Conservation (phyloP, 306 rosid genomes). For the Begonia fuchsioides region DNA sequence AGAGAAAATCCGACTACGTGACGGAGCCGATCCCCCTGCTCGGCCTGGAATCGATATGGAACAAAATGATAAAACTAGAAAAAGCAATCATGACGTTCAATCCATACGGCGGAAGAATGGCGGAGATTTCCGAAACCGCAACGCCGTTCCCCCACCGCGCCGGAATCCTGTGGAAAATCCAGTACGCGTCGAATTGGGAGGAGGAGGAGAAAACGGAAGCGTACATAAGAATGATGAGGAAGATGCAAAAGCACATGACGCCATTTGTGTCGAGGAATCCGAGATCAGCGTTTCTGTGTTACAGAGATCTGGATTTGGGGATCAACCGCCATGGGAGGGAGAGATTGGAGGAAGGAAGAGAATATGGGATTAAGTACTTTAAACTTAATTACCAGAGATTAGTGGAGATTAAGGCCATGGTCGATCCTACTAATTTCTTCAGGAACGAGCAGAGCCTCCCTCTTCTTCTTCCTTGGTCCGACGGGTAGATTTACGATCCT, state of each 20-base stretch:
- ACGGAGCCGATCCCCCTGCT: slow-evolving; percentile 13
- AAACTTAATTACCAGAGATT: slow-evolving; percentile 16
- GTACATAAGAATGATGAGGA: slow-evolving; percentile 14
- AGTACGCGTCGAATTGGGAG: slow-evolving; percentile 30
- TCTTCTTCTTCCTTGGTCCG: neutral
- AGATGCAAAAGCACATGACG: slow-evolving; percentile 27
- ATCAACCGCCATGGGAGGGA: slow-evolving; percentile 2
- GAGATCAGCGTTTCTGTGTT: slow-evolving; percentile 34
- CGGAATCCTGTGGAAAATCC: slow-evolving; percentile 35
- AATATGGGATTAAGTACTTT: slow-evolving; percentile 20
- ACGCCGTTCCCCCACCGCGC: slow-evolving; percentile 52
- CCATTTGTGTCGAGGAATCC: slow-evolving; percentile 48
- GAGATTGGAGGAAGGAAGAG: slow-evolving; percentile 5
- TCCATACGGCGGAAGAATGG: slow-evolving; percentile 36
- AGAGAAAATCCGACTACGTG: slow-evolving; percentile 19
- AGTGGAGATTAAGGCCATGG: slow-evolving; percentile 13
- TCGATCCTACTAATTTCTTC: slow-evolving; percentile 27
- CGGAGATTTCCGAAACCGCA: slow-evolving; percentile 25
- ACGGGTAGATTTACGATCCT: too few relatives aligned
- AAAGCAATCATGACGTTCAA: slow-evolving; percentile 1
- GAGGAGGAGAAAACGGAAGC: slow-evolving; percentile 9
- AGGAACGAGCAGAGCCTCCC: slow-evolving; percentile 28
- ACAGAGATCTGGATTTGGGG: slow-evolving; percentile 58
- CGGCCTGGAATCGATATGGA: slow-evolving; percentile 18
- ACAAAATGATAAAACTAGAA: slow-evolving; percentile 7